Evolutionary conservation across 2,329 filamentous ascomycete genomes (phyloP).

Genomic region (Neodidymelliopsis sp.): DNA sequence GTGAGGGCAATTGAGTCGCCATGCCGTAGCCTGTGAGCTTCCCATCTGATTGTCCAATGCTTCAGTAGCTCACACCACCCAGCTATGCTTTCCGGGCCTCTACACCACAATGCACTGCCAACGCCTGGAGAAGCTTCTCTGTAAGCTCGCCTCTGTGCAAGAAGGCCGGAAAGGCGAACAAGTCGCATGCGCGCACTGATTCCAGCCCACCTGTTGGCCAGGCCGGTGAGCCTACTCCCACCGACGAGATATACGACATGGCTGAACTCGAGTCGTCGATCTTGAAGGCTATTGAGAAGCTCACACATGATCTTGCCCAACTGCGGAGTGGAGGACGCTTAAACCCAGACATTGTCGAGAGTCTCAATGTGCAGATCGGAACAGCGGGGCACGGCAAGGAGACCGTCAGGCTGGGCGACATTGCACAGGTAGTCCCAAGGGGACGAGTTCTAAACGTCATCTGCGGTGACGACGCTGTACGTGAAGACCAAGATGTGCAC

Average conservation of each 20-base stretch:
- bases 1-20: conserved; percentile 35
- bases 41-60: not conserved
- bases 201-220: conserved; percentile 41
- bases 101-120: conserved; percentile 4
- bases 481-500: conserved; percentile 30
- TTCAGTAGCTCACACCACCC: conserved; percentile 9
- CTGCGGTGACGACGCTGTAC: conserved; percentile 69
- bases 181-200: conserved; percentile 46
- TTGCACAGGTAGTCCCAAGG: conserved; percentile 73
- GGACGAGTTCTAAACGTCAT: conserved; percentile 68
- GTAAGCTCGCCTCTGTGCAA: conserved; percentile 55
- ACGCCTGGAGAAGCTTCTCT: conserved; percentile 49
- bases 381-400: conserved; percentile 54
- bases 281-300: conserved; percentile 59
- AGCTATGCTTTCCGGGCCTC: conserved; percentile 15
- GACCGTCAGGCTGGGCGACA: conserved; percentile 63
- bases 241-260: conserved; percentile 68
- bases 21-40: conserved; percentile 36
- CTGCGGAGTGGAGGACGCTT: conserved; percentile 68
- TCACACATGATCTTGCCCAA: conserved; percentile 69
- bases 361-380: conserved; percentile 66
- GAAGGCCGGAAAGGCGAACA: conserved; percentile 62
- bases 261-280: conserved; percentile 64
- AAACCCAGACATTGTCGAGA: conserved; percentile 68
- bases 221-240: conserved; percentile 39